Evolutionary conservation across 495 filamentous ascomycete species (phyloP), one percentile per base, ranked within the genome.

Genomic region (Trypethelium eluteriae): DNA sequence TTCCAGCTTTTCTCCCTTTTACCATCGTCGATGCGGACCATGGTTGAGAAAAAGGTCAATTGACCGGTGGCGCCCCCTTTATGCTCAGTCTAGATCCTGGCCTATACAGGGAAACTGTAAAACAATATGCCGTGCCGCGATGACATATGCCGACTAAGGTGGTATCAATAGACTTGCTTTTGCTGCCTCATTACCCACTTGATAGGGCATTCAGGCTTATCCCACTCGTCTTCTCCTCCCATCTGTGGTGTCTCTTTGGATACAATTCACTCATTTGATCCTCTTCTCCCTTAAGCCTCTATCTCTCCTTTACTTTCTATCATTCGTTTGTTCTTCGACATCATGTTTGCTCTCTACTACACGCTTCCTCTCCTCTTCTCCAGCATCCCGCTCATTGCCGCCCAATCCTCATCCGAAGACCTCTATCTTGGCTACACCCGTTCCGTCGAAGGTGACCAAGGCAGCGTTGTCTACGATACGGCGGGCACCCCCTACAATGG

Each of bases 391-490:
- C 38, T 65, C 46, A 68, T 71, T 36, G 47, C 38, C 36, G 74
- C 74, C 47, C 68, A 71, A 44, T 62, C 83, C 82, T 35, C 18
- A 34, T 59, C 53, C 32, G 53, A 59, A 36, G 53, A 59, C 32
- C 53, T 59, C 47, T 85, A 85, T 71, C 78, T 79, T 34, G 83
- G 83, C 35, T 85, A 85, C 75, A 75, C 78, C 46, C 81, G 84
- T 63, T 75, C 78, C 32, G 70, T 78, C 47, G 74, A 76, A 38
- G 81, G 80, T 41, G 81, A 84, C 66, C 77, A 79, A 5, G 76
- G 79, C 25, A 76, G 79, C 16, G 76, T 74, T 14, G 67, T 77
- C 46, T 86, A 84, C 72, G 78, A 81, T 38, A 86, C 83, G 0
- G 79, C 77, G 39, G 72, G 77, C 68, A 85, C 83, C 1, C 64